Percentiles rank a stretch among this genome's conserved stretches.
phyloP scores from a whole-genome alignment of 2,329 filamentous ascomycete genomes.

The Simplicillium aogashimaense region DNA sequence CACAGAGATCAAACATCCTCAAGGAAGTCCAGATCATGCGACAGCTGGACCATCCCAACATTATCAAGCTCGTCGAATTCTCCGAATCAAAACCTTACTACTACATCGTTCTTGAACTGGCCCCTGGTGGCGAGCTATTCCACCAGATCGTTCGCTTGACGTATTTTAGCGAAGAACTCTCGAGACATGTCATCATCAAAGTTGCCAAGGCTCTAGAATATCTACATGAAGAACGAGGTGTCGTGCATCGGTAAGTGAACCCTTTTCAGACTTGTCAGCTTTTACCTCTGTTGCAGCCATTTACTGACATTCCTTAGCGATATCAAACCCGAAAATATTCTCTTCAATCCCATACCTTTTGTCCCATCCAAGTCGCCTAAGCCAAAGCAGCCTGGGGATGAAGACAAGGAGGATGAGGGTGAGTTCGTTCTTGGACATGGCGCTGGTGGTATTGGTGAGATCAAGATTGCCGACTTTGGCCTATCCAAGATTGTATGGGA shows the following conservation, averaged over 20 bases:
- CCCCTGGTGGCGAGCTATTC: conserved; percentile 91
- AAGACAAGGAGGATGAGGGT: conserved; percentile 95
- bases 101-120: conserved; percentile 92
- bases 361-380: conserved; percentile 72
- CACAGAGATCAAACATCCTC: conserved; percentile 89
- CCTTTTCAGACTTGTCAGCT: conserved; percentile 13
- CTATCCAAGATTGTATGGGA: conserved; percentile 98
- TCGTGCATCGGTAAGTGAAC: conserved; percentile 80
- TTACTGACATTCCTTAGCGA: conserved; percentile 46
- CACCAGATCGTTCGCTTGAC: conserved; percentile 97
- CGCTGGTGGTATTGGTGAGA: conserved; percentile 80
- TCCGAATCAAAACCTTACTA: conserved; percentile 92
- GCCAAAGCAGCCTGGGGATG: conserved; percentile 76
- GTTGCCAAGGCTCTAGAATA: conserved; percentile 93
- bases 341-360: conserved; percentile 82
- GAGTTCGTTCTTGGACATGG: conserved; percentile 79
- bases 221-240: conserved; percentile 85
- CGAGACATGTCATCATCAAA: conserved; percentile 86
- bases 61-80: conserved; percentile 88
- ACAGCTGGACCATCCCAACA: conserved; percentile 90
- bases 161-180: conserved; percentile 95
- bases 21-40: conserved; percentile 99
- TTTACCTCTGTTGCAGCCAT: conserved; percentile 6
- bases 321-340: conserved; percentile 95
- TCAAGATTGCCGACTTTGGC: conserved; percentile 98